Evolutionary conservation across 257 asterid species (phyloP).

Genomic region (Ligustrum vulgare): DNA sequence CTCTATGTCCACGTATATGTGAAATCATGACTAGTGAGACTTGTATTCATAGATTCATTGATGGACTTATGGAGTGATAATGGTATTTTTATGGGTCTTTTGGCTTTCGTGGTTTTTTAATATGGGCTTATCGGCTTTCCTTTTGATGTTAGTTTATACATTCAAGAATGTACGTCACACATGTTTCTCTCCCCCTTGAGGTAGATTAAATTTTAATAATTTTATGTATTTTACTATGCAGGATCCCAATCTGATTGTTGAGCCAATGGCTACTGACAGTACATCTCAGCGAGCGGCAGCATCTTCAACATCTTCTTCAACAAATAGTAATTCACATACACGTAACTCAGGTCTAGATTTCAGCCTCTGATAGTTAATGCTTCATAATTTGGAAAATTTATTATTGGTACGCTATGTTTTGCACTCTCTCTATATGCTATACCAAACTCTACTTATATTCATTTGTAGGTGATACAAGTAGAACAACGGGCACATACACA

Average conservation of each 20-base stretch:
- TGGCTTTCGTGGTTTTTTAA: constrained; percentile 10
- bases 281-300: constrained; percentile 63
- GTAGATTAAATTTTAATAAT: neutral
- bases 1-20: neutral
- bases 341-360: constrained; percentile 51
- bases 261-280: constrained; percentile 59
- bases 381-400: constrained; percentile 13
- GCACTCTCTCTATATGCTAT: neutral
- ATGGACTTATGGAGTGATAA: neutral
- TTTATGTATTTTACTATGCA: constrained; percentile 26
- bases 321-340: constrained; percentile 52
- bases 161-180: constrained; percentile 2
- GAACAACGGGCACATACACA: constrained; percentile 65
- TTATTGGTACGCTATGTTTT: neutral
- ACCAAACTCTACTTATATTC: constrained; percentile 9
- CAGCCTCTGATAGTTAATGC: constrained; percentile 1
- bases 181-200: constrained; percentile 3
- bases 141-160: neutral
- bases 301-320: constrained; percentile 53
- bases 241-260: constrained; percentile 83
- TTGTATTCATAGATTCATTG: neutral
- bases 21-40: neutral
- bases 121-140: neutral
- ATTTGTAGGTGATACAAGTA: constrained; percentile 60
- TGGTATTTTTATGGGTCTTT: neutral